Evolutionary conservation across 73 alveolate species (phyloP).

Genomic region (Paramecium octaurelia): DNA sequence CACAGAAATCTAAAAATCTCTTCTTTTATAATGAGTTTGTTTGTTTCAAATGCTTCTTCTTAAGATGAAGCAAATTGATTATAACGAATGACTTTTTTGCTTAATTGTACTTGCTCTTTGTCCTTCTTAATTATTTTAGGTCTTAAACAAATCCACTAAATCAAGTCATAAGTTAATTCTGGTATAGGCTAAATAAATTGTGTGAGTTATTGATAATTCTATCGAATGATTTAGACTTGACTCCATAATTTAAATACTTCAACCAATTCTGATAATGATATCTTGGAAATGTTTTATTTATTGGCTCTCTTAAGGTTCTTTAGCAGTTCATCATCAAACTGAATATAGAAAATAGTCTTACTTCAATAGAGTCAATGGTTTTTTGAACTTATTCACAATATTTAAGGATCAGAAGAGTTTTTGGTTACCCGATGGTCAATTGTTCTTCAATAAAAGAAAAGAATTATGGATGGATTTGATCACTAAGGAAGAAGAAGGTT

Average conservation of each 20-base stretch:
- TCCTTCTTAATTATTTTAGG: neutral
- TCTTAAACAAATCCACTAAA: neutral
- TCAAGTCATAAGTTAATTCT: neutral
- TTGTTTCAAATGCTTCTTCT: conserved; percentile 4
- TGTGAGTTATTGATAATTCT: neutral
- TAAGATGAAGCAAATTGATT: neutral
- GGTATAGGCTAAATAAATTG: neutral
- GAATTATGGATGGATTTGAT: neutral
- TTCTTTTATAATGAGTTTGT: neutral
- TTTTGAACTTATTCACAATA: neutral
- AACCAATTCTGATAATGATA: neutral
- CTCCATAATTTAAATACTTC: conserved; percentile 38
- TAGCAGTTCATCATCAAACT: conserved; percentile 12
- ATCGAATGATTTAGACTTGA: conserved; percentile 8
- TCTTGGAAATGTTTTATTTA: neutral
- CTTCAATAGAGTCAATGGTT: neutral
- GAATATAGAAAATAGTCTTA: neutral
- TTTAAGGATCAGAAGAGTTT: neutral
- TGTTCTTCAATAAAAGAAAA: neutral
- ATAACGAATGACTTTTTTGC: neutral
- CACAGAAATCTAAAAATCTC: neutral
- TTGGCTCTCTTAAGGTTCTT: neutral
- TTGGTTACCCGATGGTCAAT: conserved; percentile 17
- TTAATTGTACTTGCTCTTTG: neutral
- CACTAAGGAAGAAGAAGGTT: conserved; percentile 17